Evolutionary conservation across 2,329 filamentous ascomycete genomes (phyloP).

Genomic region (Amesomyces nigricolor): DNA sequence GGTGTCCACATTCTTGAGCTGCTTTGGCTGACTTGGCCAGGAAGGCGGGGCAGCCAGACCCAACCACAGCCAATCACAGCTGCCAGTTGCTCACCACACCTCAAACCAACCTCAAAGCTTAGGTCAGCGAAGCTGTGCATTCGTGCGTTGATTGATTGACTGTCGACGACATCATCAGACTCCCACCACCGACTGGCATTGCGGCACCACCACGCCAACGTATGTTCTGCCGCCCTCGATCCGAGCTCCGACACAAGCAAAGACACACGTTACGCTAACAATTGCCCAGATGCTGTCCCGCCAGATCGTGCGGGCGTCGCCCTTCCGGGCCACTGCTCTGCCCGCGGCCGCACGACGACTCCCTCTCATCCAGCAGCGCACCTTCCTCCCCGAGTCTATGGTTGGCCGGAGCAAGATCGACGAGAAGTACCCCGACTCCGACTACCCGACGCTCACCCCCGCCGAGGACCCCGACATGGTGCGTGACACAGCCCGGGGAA

Average conservation of each 20-base stretch:
- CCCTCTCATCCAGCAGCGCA: conserved; percentile 51
- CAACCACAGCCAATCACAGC: conserved; percentile 16
- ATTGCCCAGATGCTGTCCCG: conserved; percentile 54
- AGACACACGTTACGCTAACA: not conserved
- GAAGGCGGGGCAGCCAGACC: not conserved
- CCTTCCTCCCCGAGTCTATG: conserved; percentile 48
- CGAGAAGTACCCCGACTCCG: conserved; percentile 48
- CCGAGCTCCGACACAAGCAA: not conserved
- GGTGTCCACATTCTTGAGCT: conserved; percentile 1
- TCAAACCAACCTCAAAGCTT: conserved; percentile 14
- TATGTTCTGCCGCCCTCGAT: conserved; percentile 5
- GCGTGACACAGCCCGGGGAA: conserved; percentile 20
- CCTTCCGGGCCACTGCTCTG: conserved; percentile 42
- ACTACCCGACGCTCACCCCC: conserved; percentile 45
- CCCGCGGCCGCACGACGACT: conserved; percentile 40
- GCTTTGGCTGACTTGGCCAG: too few species aligned
- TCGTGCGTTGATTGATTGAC: conserved; percentile 19
- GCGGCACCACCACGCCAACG: conserved; percentile 34
- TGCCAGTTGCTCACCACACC: not conserved
- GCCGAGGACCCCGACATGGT: conserved; percentile 64
- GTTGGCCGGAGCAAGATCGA: conserved; percentile 44
- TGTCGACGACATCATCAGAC: conserved; percentile 21
- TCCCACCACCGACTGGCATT: conserved; percentile 30
- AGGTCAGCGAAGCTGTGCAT: not conserved
- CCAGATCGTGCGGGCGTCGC: conserved; percentile 50